phyloP scores from a whole-genome alignment of 2,329 filamentous ascomycete genomes.

The Ophiocordyceps camponoti-leonardi region DNA sequence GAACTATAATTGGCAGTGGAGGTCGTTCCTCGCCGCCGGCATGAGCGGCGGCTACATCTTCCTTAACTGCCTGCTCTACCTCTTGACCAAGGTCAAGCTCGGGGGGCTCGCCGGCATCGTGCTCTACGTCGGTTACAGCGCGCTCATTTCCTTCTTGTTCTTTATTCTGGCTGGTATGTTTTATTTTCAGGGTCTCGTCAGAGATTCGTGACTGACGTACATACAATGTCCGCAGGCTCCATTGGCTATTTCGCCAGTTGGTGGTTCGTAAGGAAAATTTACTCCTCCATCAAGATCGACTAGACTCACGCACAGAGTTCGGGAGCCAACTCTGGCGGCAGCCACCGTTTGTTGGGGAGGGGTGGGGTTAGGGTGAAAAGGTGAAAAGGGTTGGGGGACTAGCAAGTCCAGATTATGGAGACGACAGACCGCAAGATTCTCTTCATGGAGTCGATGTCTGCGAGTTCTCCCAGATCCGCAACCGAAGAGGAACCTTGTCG shows the following conservation, averaged over 20 bases:
- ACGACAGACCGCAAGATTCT: conserved; percentile 10
- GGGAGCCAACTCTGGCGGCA: background rate
- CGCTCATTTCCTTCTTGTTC: conserved; percentile 75
- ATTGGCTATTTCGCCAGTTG: conserved; percentile 94
- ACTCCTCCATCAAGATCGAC: conserved; percentile 96
- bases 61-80: conserved; percentile 77
- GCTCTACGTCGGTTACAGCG: conserved; percentile 85
- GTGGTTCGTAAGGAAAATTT: conserved; percentile 88
- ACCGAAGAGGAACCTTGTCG: background rate
- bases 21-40: conserved; percentile 79
- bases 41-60: conserved; percentile 89
- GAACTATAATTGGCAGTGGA: conserved; percentile 99
- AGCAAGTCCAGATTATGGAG: background rate
- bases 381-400: background rate
- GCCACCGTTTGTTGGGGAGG: background rate
- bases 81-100: conserved; percentile 74
- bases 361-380: background rate
- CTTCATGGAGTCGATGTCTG: background rate
- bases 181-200: too few relatives aligned
- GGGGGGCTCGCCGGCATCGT: conserved; percentile 73
- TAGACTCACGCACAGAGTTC: conserved; percentile 20
- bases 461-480: background rate
- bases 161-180: conserved; percentile 82
- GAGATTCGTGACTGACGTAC: background rate
- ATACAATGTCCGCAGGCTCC: conserved; percentile 43